Percentiles rank a stretch among this genome's conserved stretches.
Evolutionary conservation across 164 flowering plant species (phyloP).

Genomic region (grape (Vitis vinifera)): DNA sequence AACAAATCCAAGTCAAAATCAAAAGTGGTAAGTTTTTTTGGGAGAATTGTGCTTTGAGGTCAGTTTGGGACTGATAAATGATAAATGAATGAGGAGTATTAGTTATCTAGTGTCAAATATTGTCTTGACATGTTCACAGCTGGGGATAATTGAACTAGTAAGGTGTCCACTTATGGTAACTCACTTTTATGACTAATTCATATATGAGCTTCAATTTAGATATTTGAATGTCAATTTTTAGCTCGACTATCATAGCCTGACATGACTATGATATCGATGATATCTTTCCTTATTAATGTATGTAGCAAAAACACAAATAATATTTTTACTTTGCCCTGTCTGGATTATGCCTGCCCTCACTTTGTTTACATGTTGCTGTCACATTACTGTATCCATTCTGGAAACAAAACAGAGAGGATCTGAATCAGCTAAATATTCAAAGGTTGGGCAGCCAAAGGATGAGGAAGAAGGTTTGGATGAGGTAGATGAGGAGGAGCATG

Average conservation of each 20-base stretch:
- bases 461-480: no score
- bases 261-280: neutral
- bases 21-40: constrained; percentile 36
- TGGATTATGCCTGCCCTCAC: no score
- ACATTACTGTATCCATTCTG: neutral
- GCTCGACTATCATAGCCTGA: neutral
- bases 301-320: neutral
- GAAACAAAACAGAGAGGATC: constrained; percentile 37
- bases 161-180: no score
- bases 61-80: no score
- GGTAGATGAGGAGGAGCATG: constrained; percentile 72
- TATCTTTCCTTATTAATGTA: no score
- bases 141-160: neutral
- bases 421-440: constrained; percentile 50
- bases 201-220: no score
- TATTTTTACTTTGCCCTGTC: neutral
- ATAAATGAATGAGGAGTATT: neutral
- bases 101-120: neutral
- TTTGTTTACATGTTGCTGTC: neutral
- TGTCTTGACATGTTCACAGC: neutral
- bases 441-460: constrained; percentile 40
- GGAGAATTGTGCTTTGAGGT: no score
- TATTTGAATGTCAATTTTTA: neutral
- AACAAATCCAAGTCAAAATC: constrained; percentile 45
- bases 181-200: no score